A percentile compares a stretch with the other conserved stretches of the same genome.
Evolutionary conservation across 805 yeast genomes (phyloP).

Genomic region (Suhomyces sp.): DNA sequence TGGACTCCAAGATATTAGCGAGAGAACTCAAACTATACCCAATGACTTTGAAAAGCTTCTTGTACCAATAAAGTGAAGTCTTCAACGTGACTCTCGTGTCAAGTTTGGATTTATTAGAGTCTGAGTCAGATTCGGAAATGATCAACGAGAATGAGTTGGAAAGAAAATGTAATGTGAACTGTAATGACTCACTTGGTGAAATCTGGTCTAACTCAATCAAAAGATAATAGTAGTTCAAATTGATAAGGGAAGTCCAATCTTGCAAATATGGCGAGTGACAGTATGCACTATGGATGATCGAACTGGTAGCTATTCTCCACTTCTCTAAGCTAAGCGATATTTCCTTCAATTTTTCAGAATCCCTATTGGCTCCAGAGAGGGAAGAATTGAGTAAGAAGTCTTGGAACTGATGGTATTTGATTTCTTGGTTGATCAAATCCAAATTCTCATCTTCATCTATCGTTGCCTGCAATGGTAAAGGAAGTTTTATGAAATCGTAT

Average conservation of each 20-base stretch:
- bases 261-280: conserved; percentile 28
- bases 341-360: conserved; percentile 11
- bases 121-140: conserved; percentile 18
- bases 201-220: conserved; percentile 42
- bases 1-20: conserved; percentile 14
- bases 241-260: conserved; percentile 33
- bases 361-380: conserved; percentile 1
- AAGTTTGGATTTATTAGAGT: conserved; percentile 9
- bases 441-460: conserved; percentile 24
- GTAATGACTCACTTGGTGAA: conserved; percentile 36
- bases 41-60: conserved; percentile 38
- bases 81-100: conserved; percentile 18
- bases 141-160: conserved; percentile 40
- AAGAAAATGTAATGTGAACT: conserved; percentile 42
- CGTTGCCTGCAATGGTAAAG: conserved; percentile 14
- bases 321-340: conserved; percentile 34
- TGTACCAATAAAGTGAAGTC: conserved; percentile 32
- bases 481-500: conserved; percentile 17
- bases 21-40: conserved; percentile 27
- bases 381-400: conserved; percentile 22
- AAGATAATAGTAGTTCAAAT: conserved; percentile 40
- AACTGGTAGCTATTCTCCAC: conserved; percentile 36
- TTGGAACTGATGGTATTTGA: conserved; percentile 24
- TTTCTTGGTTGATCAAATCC: conserved; percentile 23
- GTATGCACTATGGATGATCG: conserved; percentile 26